Base-by-base conservation (phyloP, 2,329 filamentous ascomycete species). In the Beauveria sp. region DNA sequence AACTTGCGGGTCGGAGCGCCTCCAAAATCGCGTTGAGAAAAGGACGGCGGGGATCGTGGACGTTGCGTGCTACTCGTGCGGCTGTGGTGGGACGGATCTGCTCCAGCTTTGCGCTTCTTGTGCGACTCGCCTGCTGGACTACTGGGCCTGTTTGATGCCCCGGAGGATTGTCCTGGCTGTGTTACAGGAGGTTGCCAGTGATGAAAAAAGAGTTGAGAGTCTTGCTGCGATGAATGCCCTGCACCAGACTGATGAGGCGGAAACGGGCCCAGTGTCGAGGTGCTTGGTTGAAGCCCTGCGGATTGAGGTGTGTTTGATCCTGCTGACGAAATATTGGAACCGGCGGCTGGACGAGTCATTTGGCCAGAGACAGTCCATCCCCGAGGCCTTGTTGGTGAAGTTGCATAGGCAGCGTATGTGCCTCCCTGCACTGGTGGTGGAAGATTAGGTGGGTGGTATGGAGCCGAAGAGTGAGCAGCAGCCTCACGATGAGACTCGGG, bases 181-280 rank as follows among this genome's bases (percentile, higher is more conserved):
- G 85, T 83, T 24, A 81, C 83, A 16, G 92, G 92, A 51, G 92
- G 92, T 63, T 93, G 89, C 91, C 92, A 96, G 72, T 96, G 91
- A 71, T 96, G 91, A 72, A 96, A 96, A 74, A 91, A 95, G 88
- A 58, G 86, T 46, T 89, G 90, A 20, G 85, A 82, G 65, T 86
- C 84, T 66, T 88, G 83, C 68, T 87, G 84, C 63, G 83, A 64
- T 38, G 61, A 56, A n/a, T 31, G 62, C n/a, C 45, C 50, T 31
- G 46, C 61, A 54, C 48, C 14, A 31, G 40, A 48, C 38, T 38
- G 57, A 18, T 57, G 64, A 51, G 45, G 62, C 10, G 48, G 60
- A 48, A 52, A 64, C 24, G 51, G 54, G 4, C 52, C 60, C 12
- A 49, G 58, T 42, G 51, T 63, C 18, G 51, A 58, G 51, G 64